Evolutionary conservation across 257 asterid genomes (phyloP), one percentile per base, ranked within the genome.

Genomic region (Jacaranda copaia): DNA sequence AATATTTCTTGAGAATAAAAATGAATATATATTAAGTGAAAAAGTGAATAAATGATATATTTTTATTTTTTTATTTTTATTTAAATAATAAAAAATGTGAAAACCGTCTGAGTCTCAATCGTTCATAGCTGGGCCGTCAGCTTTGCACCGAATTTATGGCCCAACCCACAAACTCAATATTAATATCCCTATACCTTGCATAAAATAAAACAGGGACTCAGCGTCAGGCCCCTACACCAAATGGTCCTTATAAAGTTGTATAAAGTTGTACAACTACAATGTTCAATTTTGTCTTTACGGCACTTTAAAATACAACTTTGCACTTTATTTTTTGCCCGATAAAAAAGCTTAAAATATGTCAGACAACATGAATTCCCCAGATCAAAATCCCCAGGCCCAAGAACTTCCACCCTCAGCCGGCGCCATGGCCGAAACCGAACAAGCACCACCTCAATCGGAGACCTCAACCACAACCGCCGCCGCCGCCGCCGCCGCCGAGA

Each of bases 341-440:
- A 70, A 60, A 25, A 78, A 63, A 14, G 52, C 52, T 53, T 75
- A 43, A 46, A 80, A 55, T 15, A 81, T 70, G 81, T 76, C 75
- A 1, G 73, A 38, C 82, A 25, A 60, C 49, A 19, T 69, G 36
- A 72, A 78, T 62, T 48, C 78, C 76, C 73, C 75, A 65, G 78
- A 76, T 68, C 74, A 71, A 69, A 74, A 69, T 70, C 75, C 52
- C 73, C 46, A 60, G 75, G 13, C 69, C 49, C 76, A 74, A 63
- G 59, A 46, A 19, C 78, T 14, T 69, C 58, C 77, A 35, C 80
- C 75, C 74, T 45, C 69, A 49, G 70, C 78, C 68, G 51, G 52
- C 74, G 74, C 78, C 68, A 82, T 82, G 85, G 77, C 85, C 78
- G 85, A 82, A 69, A 78, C 78, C 75, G 83, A 78, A 46, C 82